A percentile compares a stretch with the other conserved stretches of the same genome.
These are phyloP conservation scores for Pisolithus marmoratus DNA, from an alignment of 768 basidiomycete species.

Conservation along the genomic window DNA sequence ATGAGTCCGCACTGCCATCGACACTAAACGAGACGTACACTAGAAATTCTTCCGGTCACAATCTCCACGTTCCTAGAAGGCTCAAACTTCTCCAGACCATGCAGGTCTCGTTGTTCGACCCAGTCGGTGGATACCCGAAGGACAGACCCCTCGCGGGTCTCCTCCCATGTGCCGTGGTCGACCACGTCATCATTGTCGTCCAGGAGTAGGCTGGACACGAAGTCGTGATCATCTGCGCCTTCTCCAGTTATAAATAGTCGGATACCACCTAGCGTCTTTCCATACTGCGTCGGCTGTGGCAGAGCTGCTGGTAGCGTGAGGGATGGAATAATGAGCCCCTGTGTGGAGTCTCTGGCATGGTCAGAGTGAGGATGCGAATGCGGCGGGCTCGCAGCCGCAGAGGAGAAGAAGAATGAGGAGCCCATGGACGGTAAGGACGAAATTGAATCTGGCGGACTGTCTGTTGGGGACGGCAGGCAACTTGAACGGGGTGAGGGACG, in stretches of 20 bases:
- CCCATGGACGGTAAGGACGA: slow-evolving; percentile 70
- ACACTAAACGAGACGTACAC: slow-evolving; percentile 36
- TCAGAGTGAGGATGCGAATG: slow-evolving; percentile 43
- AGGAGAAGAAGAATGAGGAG: slow-evolving; percentile 76
- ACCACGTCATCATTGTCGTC: slow-evolving; percentile 67
- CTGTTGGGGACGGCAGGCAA: slow-evolving; percentile 50
- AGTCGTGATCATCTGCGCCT: slow-evolving; percentile 25
- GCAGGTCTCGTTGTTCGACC: slow-evolving; percentile 59
- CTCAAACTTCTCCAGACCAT: slow-evolving; percentile 63
- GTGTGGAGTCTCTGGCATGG: slow-evolving; percentile 34
- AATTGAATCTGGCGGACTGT: slow-evolving; percentile 57
- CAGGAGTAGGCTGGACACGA: slow-evolving; percentile 44
- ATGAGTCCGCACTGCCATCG: slow-evolving; percentile 1
- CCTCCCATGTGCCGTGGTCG: slow-evolving; percentile 56
- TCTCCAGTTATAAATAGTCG: slow-evolving; percentile 51
- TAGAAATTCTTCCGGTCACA: slow-evolving; percentile 36
- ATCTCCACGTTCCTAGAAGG: slow-evolving; percentile 63
- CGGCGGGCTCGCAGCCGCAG: slow-evolving; percentile 61
- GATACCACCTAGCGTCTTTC: slow-evolving; percentile 61
- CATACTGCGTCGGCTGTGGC: slow-evolving; percentile 59
- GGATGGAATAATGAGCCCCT: slow-evolving; percentile 66
- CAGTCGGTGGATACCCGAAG: slow-evolving; percentile 65
- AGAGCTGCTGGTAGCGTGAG: slow-evolving; percentile 57
- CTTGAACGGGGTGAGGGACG: slow-evolving; percentile 47
- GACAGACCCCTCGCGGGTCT: slow-evolving; percentile 36